Percentiles rank a stretch among this genome's conserved stretches.
phyloP scores from a whole-genome alignment of 2,329 filamentous ascomycete species.

The Cladosporium sp. region DNA sequence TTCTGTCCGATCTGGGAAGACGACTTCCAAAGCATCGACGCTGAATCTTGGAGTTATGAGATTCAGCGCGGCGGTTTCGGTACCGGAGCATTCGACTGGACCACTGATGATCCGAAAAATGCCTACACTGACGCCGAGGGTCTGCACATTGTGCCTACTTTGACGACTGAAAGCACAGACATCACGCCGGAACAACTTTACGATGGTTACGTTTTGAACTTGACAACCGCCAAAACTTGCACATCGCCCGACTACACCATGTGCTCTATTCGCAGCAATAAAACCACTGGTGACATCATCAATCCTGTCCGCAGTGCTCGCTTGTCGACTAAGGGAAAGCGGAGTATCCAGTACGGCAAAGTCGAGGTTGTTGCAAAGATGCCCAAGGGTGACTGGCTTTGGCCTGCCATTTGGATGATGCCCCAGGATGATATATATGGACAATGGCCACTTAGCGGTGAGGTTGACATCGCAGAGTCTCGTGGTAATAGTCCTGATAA shows the following conservation, averaged over 20 bases:
- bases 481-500: slow-evolving; percentile 62
- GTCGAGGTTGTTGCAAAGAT: slow-evolving; percentile 72
- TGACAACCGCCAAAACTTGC: slow-evolving; percentile 60
- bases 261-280: slow-evolving; percentile 67
- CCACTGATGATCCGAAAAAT: slow-evolving; percentile 65
- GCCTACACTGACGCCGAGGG: slow-evolving; percentile 62
- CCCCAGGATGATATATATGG: slow-evolving; percentile 67
- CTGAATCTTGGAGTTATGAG: slow-evolving; percentile 64
- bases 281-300: slow-evolving; percentile 66
- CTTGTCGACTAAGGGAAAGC: slow-evolving; percentile 66
- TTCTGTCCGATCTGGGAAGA: slow-evolving; percentile 65
- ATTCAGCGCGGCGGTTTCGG: slow-evolving; percentile 66
- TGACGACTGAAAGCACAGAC: slow-evolving; percentile 60
- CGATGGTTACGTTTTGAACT: slow-evolving; percentile 45
- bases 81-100: slow-evolving; percentile 73
- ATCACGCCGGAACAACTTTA: slow-evolving; percentile 32
- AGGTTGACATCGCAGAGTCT: slow-evolving; percentile 74
- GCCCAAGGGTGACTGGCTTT: slow-evolving; percentile 73
- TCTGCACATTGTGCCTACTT: slow-evolving; percentile 68
- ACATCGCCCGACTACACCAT: slow-evolving; percentile 54
- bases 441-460: slow-evolving; percentile 68
- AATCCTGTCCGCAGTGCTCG: slow-evolving; percentile 70
- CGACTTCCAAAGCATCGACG: slow-evolving; percentile 54
- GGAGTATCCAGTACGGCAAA: slow-evolving; percentile 69
- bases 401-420: slow-evolving; percentile 84